These are phyloP conservation scores for Globisporangium cystogenes DNA, from an alignment of 352 stramenopile genomes.

Conservation along the genomic window DNA sequence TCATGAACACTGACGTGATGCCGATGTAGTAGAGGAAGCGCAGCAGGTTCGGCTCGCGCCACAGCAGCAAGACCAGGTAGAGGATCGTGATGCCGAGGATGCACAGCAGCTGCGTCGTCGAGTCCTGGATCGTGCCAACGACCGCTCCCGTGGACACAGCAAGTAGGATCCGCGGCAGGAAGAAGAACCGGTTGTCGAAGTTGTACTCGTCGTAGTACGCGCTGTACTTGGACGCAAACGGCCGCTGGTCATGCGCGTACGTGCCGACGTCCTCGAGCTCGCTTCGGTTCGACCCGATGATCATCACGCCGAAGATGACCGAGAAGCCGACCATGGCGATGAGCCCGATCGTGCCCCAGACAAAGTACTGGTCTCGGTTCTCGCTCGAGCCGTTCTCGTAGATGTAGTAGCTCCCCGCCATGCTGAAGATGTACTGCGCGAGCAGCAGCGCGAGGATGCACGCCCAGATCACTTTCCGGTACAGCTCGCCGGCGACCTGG, in stretches of 20 bases:
- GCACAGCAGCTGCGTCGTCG: constrained; percentile 67
- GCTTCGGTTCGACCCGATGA: constrained; percentile 56
- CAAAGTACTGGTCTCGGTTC: constrained; percentile 25
- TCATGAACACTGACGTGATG: constrained; percentile 71
- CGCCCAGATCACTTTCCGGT: constrained; percentile 80
- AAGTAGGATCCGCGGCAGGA: constrained; percentile 70
- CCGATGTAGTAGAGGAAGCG: constrained; percentile 84
- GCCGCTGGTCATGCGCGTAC: constrained; percentile 66
- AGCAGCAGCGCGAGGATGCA: constrained; percentile 62
- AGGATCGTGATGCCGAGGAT: constrained; percentile 62
- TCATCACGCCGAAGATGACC: constrained; percentile 59
- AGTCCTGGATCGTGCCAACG: constrained; percentile 61
- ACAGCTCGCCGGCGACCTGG: constrained; percentile 52
- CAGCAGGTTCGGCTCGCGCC: constrained; percentile 70
- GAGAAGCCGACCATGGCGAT: constrained; percentile 42
- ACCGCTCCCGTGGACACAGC: constrained; percentile 63
- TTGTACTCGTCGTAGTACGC: constrained; percentile 89
- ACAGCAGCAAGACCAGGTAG: constrained; percentile 66
- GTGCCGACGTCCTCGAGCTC: constrained; percentile 76
- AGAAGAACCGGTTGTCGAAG: constrained; percentile 88
- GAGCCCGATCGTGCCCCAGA: constrained; percentile 40
- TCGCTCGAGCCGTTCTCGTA: constrained; percentile 34
- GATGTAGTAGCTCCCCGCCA: constrained; percentile 74
- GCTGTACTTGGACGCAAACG: constrained; percentile 80
- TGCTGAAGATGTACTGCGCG: constrained; percentile 85